Evolutionary conservation across 305 asterid species (phyloP), one percentile per base, ranked within the genome.

Genomic region (Solanum hybrid): DNA sequence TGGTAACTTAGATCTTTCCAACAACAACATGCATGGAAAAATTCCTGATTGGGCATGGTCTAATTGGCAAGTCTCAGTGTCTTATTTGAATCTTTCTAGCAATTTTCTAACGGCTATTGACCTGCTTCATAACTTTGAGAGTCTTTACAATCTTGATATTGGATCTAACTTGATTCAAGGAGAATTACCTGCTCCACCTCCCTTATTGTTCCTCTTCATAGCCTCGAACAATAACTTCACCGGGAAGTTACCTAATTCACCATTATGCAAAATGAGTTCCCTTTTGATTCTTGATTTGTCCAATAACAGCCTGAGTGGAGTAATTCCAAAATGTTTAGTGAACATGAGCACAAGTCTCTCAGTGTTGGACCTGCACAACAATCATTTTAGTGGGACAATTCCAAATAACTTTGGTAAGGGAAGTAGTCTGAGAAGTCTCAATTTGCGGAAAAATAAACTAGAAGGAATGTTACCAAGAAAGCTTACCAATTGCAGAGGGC

Each of bases 241-340:
- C 11, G 92, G 94, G 29, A 87, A 75, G 65, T 80, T 92, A 32
- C 92, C 92, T 39, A 29, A 27, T 31, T 45, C 91, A 36, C 14
- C 75, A 6, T 77, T 93, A 10, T 94, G 95, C 92, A 91, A 88
- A 68, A 51, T 89, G 89, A 91, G 84, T 79, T 87, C 90, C 34
- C 93, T 94, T 7, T 27, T 36, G 8, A 87, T 90, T 78, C 92
- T 94, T 86, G 94, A 92, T 89, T 89, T 93, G 88, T 94, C 95
- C 26, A 91, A 88, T 61, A 93, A 94, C 90, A 79, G 65, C 36
- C 89, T 94, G 77, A 90, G 78, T 39, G 95, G 96, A 27, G 39
- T 34, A 11, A 91, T 94, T 84, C 95, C 94, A 11, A 87, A 45
- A 65, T 93, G 95, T 91, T 88, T 94, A 45, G 91, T 90, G 88